These are phyloP conservation scores for Zygosaccharomyces bisporus DNA, from an alignment of 805 yeast genomes.

Conservation along the genomic window DNA sequence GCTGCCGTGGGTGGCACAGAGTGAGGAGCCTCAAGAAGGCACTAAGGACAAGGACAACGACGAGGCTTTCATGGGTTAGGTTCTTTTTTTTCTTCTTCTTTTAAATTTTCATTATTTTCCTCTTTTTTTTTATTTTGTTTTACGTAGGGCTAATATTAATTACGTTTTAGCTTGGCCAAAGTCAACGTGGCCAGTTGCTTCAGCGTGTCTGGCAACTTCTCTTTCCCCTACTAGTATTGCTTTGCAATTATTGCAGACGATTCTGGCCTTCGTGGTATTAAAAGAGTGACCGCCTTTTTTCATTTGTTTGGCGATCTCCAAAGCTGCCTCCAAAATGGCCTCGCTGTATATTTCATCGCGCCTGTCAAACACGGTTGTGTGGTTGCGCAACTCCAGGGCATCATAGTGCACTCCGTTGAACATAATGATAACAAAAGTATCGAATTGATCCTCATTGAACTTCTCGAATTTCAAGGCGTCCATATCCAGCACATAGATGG, in stretches of 20 bases:
- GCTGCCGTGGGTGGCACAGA: slow-evolving; percentile 27
- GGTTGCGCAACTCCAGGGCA: slow-evolving; percentile 44
- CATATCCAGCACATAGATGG: slow-evolving; percentile 61
- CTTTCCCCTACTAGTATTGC: slow-evolving; percentile 54
- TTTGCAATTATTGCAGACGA: slow-evolving; percentile 57
- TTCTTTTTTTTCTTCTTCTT: not conserved
- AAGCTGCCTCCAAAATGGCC: slow-evolving; percentile 38
- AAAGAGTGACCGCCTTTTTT: slow-evolving; percentile 57
- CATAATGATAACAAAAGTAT: slow-evolving; percentile 48
- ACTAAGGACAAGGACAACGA: slow-evolving; percentile 16
- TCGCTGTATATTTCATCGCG: slow-evolving; percentile 33
- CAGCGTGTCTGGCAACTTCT: slow-evolving; percentile 63
- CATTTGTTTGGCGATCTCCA: slow-evolving; percentile 42
- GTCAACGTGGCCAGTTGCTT: slow-evolving; percentile 52
- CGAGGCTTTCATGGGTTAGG: slow-evolving; percentile 20
- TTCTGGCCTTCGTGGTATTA: slow-evolving; percentile 56
- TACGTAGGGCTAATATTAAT: slow-evolving; percentile 8
- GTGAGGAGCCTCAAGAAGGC: slow-evolving; percentile 10
- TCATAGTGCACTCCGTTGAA: slow-evolving; percentile 78
- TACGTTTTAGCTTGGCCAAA: slow-evolving; percentile 50
- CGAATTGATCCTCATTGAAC: slow-evolving; percentile 45
- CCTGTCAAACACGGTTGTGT: slow-evolving; percentile 41
- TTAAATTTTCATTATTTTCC: too few relatives aligned
- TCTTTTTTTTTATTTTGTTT: not conserved
- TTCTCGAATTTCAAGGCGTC: slow-evolving; percentile 55